Evolutionary conservation across 2,329 filamentous ascomycete species (phyloP), one percentile per base, ranked within the genome.

Genomic region (Penicillium polonicum): DNA sequence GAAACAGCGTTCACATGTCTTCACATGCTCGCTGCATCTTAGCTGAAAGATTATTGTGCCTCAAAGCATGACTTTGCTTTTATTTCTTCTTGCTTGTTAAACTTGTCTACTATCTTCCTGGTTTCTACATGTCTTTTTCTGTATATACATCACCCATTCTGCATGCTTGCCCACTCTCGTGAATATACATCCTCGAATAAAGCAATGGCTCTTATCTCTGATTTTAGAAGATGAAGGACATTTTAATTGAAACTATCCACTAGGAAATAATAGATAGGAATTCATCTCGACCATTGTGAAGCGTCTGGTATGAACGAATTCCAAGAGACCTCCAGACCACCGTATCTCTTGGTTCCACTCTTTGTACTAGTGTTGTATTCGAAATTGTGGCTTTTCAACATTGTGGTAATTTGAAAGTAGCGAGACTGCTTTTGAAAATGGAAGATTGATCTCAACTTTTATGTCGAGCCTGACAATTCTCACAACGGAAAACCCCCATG

Each of bases 1-100:
- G 63, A 66, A 55, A 45, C 21, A 42, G 46, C 55, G 53, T 33
- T 57, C 55, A 53, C 55, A 43, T 53, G 55, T 42, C 41, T 44
- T 44, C 39, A 51, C 10, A 27, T 56, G 45, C 46, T 43, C 19
- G 15, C 36, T 45, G 17, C 41, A 29, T n/a, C 5, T 36, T 35
- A 35, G 44, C 55, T 43, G 33, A 43, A 48, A 44, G n/a, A 36
- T 19, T 33, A 33, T 8, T 29, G n/a, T 31, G n/a, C 6, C 19
- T 17, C 10, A 7, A 35, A 48, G 42, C 55, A 42, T 48, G 21
- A 3, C 21, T 10, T 45, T 25, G 46, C 5, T 23, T 35, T 35
- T n/a, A 21, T 19, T 29, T 27, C 13, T 44, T 23, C 21, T 31
- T 52, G 33, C 35, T 48, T 42, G 38, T 41, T 23, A 36, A 55